Conservation (phyloP, 2,329 filamentous ascomycete genomes). For the Cercospora sp. region DNA sequence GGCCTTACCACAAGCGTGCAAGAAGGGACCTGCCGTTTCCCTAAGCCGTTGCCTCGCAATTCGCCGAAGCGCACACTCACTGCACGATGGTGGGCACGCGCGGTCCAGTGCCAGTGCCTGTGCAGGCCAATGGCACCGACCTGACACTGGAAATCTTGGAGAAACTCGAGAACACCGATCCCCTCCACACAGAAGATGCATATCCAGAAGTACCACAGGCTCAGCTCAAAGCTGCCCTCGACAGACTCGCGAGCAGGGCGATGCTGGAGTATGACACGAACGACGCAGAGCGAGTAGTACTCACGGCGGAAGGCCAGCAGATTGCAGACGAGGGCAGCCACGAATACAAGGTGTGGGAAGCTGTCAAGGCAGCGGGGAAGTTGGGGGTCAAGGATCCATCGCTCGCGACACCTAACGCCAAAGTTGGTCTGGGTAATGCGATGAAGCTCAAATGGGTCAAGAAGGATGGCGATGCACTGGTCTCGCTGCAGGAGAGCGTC, state of each 20-base stretch:
- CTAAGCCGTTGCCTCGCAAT: background rate
- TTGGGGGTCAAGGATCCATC: conserved; percentile 50
- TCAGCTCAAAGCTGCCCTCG: conserved; percentile 79
- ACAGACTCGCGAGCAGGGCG: conserved; percentile 76
- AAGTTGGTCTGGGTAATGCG: conserved; percentile 90
- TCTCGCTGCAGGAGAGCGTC: conserved; percentile 67
- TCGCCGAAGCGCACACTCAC: background rate
- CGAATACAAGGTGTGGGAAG: conserved; percentile 54
- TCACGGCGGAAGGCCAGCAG: conserved; percentile 80
- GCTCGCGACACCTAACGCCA: conserved; percentile 73
- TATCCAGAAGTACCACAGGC: conserved; percentile 41
- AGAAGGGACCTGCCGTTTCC: background rate
- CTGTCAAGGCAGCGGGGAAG: conserved; percentile 47
- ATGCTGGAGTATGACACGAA: conserved; percentile 86
- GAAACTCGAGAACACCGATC: conserved; percentile 51
- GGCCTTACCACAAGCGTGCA: conserved; percentile 37
- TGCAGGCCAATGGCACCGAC: conserved; percentile 41
- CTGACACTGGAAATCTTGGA: conserved; percentile 82
- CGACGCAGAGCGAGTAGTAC: conserved; percentile 71
- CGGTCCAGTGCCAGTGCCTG: conserved; percentile 50
- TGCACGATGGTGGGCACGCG: conserved; percentile 34
- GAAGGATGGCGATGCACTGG: conserved; percentile 58
- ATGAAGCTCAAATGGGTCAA: conserved; percentile 75
- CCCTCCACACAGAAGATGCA: conserved; percentile 34
- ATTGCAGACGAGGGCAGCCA: conserved; percentile 58